Evolutionary conservation across 2,329 filamentous ascomycete genomes (phyloP), one percentile per base, ranked within the genome.

Genomic region (Calonectria crousiana): DNA sequence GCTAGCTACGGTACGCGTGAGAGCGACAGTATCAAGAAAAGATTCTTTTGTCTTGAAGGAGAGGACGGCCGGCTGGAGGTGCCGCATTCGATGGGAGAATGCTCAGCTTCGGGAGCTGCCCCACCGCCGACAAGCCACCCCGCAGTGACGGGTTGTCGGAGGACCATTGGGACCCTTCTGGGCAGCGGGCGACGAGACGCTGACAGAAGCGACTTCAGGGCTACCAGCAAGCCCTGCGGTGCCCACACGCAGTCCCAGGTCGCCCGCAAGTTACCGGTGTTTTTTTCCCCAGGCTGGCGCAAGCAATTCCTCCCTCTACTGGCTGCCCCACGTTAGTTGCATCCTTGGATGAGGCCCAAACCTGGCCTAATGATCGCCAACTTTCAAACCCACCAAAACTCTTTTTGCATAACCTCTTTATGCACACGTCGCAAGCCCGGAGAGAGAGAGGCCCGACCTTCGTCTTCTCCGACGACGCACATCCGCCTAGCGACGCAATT

Each of bases 121-220:
- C 79, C 79, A 79, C 76, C 70, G 66, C 56, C 56, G 71, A 71
- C 70, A 80, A 74, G 70, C 76, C 78, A 80, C 79, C 79, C 79
- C 78, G 78, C 78, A 80, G 71, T 56, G 69, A 66, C 72, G 72
- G 72, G 67, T 62, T 62, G 62, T 68, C 72, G 72, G 72, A 73
- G 53, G 62, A 41, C 62, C 36, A 16, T 60, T 38, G 56, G 34
- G 23, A 36, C 52, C 56, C 52, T 49, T 58, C 67, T 58, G 20
- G 23, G 47, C 38, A 34, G 14, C 30, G 38, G 41, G 38, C 9
- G 13, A 23, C 13, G 14, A 53, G 49, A 26, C 13, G 26, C 66
- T 74, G 68, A 74, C 65, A 75, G 52, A 64, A 69, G 71, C 56
- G 51, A 74, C 74, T 58, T 69, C 44, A 26, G 52, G 58, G 58